Base-by-base conservation (phyloP, 2,329 filamentous ascomycete species). In the Talaromyces sp. region DNA sequence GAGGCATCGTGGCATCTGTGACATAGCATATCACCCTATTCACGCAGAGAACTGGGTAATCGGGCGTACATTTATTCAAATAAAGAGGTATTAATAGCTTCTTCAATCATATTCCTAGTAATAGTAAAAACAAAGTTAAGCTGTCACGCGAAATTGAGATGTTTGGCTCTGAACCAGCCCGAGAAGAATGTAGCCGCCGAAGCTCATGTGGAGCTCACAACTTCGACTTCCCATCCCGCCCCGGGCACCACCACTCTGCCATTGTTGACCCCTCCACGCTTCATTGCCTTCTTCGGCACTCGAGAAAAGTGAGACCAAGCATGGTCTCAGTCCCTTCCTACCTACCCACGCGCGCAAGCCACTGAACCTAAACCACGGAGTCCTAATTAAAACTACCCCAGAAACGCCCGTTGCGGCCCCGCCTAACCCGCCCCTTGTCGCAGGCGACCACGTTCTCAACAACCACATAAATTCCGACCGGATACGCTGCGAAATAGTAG, bases 191-290 rank as follows among this genome's bases (percentile, higher is more conserved):
- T 56, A 58, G 58, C 47, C 27, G 51, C 44, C 33, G 53, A 60
- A 65, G 62, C 61, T 65, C 51, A 48, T 58, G 62, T 63, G 60
- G 60, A 63, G 57, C 57, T 46, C 50, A 49, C 47, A n/a, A 51
- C 55, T 33, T 51, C 47, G 24, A 56, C 58, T 54, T 55, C 50
- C 51, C 58, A 54, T 55, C 52, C 52, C 52, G 56, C 52, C 39
- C 29, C 35, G 24, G 22, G 22, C 44, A 37, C 24, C 20, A 27
- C 29, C 16, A 22, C 19, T 17, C 46, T 32, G 35, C 37, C 56
- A 54, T 52, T 44, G 40, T 29, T 45, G 47, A 36, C 50, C 49
- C 36, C 47, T 47, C 49, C 29, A 56, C 49, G 14, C 20, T 27
- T 24, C 27, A 54, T 52, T 48, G 41, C 14, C 35, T n/a, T 40